phyloP scores from a whole-genome alignment of 345 rosid species.

The Eutrema heterophyllum region DNA sequence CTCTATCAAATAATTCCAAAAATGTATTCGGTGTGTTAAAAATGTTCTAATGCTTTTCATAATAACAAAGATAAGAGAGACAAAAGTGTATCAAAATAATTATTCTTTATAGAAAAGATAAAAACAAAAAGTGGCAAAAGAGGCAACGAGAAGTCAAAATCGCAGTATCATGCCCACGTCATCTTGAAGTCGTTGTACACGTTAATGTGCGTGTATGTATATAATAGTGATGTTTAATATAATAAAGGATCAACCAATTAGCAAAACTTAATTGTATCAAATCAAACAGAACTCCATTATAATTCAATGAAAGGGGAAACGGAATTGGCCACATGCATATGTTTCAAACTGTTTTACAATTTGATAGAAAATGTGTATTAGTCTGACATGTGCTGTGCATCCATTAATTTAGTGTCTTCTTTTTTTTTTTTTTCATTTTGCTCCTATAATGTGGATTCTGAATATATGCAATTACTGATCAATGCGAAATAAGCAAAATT shows the following conservation, averaged over 20 bases:
- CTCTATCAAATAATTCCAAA: conserved; percentile 6
- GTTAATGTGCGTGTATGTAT: not conserved
- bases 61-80: not conserved
- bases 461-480: not conserved
- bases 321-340: conserved; percentile 26
- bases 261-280: not conserved
- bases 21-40: not conserved
- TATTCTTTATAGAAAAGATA: not conserved
- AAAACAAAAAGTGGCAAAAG: not conserved
- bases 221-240: not conserved
- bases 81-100: not conserved
- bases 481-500: not conserved
- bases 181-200: not conserved
- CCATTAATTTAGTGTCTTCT: not conserved
- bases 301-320: conserved; percentile 2
- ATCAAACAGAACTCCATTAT: conserved; percentile 3
- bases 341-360: conserved; percentile 10
- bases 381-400: conserved; percentile 14
- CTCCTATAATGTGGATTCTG: not conserved
- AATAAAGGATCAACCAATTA: not conserved
- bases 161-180: not conserved
- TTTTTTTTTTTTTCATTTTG: not conserved
- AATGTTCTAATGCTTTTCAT: not conserved
- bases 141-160: conserved; percentile 18
- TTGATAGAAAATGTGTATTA: not conserved